Evolutionary conservation across 2,329 filamentous ascomycete species (phyloP).

Genomic region (Talaromyces sp.): DNA sequence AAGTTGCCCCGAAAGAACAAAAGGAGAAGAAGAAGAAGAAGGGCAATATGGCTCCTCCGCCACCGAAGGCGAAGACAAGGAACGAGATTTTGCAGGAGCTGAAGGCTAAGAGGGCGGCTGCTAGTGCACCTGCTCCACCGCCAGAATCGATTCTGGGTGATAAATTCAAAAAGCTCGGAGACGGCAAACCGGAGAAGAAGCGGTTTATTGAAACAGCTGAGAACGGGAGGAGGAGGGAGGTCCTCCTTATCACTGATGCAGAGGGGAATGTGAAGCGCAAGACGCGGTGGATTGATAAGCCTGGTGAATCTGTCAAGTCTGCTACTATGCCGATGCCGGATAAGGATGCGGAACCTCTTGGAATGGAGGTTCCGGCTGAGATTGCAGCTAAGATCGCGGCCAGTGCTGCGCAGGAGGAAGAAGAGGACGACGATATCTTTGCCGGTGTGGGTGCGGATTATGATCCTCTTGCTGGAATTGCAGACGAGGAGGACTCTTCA

Average conservation of each 20-base stretch:
- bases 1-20: conserved; percentile 36
- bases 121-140: conserved; percentile 47
- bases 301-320: conserved; percentile 28
- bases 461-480: conserved; percentile 59
- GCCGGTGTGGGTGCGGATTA: conserved; percentile 62
- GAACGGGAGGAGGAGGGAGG: conserved; percentile 55
- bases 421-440: conserved; percentile 65
- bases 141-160: conserved; percentile 56
- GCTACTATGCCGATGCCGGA: conserved; percentile 43
- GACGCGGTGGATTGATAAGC: conserved; percentile 55
- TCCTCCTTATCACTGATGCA: conserved; percentile 61
- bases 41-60: conserved; percentile 51
- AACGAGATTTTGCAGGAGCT: conserved; percentile 63
- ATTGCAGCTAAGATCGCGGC: conserved; percentile 40
- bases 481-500: conserved; percentile 51
- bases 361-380: conserved; percentile 53
- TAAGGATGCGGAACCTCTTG: conserved; percentile 52
- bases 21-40: conserved; percentile 54
- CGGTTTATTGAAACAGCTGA: conserved; percentile 60
- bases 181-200: conserved; percentile 50
- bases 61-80: conserved; percentile 55
- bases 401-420: conserved; percentile 30
- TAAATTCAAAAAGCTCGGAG: conserved; percentile 58
- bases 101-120: conserved; percentile 54
- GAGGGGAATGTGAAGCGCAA: conserved; percentile 66